These are phyloP conservation scores for Pleurotus sapidus DNA, from an alignment of 768 basidiomycete species.

Conservation along the genomic window DNA sequence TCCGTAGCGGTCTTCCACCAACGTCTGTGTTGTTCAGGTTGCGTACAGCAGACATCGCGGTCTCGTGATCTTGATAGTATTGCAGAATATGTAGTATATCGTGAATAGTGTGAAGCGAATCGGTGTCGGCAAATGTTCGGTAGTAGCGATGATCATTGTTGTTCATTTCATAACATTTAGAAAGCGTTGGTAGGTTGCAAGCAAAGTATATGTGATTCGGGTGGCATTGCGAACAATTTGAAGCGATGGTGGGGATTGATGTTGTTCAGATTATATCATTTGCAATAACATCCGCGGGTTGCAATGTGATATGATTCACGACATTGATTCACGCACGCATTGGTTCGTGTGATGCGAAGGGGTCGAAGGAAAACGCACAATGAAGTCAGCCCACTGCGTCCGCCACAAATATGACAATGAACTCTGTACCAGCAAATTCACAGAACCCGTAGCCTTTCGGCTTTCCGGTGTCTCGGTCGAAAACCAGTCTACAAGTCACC, in stretches of 20 bases:
- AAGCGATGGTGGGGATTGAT: too few species aligned
- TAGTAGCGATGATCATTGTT: too few species aligned
- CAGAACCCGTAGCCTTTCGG: constrained; percentile 93
- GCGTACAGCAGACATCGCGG: constrained; percentile 91
- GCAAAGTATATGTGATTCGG: too few species aligned
- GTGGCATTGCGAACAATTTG: too few species aligned
- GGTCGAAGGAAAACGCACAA: constrained; percentile 17
- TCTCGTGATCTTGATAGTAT: constrained; percentile 78
- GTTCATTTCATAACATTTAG: too few species aligned
- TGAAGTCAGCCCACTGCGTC: constrained; percentile 34
- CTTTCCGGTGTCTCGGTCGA: constrained; percentile 92
- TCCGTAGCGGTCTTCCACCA: constrained; percentile 88
- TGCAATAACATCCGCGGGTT: too few species aligned
- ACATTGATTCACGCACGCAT: constrained; percentile 3
- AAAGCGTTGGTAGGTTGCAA: too few species aligned
- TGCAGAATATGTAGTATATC: background rate
- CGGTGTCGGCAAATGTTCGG: too few species aligned
- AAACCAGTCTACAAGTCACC: constrained; percentile 60
- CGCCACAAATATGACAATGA: constrained; percentile 16
- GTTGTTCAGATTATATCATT: too few species aligned
- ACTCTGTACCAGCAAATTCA: constrained; percentile 81
- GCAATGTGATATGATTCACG: background rate
- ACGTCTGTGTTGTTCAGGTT: constrained; percentile 93
- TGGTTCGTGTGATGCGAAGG: background rate
- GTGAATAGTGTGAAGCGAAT: background rate